Conservation (phyloP, 2,329 filamentous ascomycete species). For the Xylariaceae sp. region DNA sequence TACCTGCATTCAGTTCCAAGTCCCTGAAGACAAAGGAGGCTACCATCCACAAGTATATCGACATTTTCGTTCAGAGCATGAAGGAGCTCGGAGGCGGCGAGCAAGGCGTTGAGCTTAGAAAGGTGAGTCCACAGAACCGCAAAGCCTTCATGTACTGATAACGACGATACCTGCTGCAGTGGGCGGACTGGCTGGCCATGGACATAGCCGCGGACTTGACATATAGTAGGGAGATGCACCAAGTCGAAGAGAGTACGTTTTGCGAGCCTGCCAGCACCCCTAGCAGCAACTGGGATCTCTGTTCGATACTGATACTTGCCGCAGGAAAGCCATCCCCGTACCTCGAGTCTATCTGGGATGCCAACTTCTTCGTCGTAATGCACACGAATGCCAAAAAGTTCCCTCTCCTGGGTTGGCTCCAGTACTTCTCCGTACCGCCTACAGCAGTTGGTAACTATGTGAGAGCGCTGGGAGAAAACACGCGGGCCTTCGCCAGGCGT, state of each 20-base stretch:
- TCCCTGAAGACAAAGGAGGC: slow-evolving; percentile 11
- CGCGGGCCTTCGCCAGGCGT: slow-evolving; percentile 1
- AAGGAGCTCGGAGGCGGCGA: neutral
- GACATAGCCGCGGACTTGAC: slow-evolving; percentile 19
- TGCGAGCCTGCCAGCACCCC: neutral
- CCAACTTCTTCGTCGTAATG: slow-evolving; percentile 6
- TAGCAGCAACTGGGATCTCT: neutral
- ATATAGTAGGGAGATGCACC: slow-evolving; percentile 14
- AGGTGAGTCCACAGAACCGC: no score
- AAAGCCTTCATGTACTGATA: no score
- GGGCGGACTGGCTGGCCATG: slow-evolving; percentile 15
- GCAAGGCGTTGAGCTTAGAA: slow-evolving; percentile 6
- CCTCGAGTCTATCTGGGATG: slow-evolving; percentile 4
- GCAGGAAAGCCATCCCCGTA: slow-evolving; percentile 2
- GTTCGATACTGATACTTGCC: no score
- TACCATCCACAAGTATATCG: slow-evolving; percentile 13
- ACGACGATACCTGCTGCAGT: no score
- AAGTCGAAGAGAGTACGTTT: slow-evolving; percentile 9
- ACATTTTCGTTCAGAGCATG: slow-evolving; percentile 16
- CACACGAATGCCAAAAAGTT: slow-evolving; percentile 5
- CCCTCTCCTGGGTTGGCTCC: slow-evolving; percentile 5
- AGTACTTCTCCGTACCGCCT: slow-evolving; percentile 6
- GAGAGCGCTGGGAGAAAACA: neutral
- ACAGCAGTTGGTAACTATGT: slow-evolving; percentile 6
- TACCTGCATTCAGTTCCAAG: slow-evolving; percentile 3